phyloP scores from a whole-genome alignment of 352 stramenopile species.

The Phytophthora pistaciae region DNA sequence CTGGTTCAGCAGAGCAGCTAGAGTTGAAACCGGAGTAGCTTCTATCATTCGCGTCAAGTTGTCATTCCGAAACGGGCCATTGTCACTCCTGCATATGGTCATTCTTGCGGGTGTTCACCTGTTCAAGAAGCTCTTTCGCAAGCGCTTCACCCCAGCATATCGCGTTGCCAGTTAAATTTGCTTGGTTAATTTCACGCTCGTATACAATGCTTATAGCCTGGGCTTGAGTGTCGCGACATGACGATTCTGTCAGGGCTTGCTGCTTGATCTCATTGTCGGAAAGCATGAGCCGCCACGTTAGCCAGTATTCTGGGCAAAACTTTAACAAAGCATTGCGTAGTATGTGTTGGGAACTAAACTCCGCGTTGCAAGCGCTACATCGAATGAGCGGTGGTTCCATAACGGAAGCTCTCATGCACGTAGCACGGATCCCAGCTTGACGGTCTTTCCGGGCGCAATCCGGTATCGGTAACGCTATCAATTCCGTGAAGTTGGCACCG shows the following conservation, averaged over 20 bases:
- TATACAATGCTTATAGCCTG: slow-evolving; percentile 1
- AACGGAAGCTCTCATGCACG: neutral
- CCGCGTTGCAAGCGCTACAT: neutral
- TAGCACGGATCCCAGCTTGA: neutral
- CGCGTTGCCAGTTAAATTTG: neutral
- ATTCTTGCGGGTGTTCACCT: neutral
- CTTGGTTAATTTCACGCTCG: neutral
- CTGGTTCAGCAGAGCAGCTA: slow-evolving; percentile 1
- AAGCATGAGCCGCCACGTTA: slow-evolving; percentile 1
- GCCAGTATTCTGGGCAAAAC: slow-evolving; percentile 3
- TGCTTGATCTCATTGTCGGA: slow-evolving; percentile 4
- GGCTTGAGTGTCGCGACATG: neutral
- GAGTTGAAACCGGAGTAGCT: neutral
- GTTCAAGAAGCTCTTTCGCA: neutral
- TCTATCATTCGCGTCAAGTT: slow-evolving; percentile 1
- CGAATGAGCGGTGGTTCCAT: slow-evolving; percentile 3
- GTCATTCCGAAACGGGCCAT: slow-evolving; percentile 13
- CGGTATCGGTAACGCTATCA: neutral
- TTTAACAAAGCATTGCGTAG: slow-evolving; percentile 7
- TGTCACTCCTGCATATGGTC: neutral
- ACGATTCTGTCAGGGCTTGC: neutral
- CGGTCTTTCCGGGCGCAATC: neutral
- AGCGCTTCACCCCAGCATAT: neutral
- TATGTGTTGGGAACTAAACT: slow-evolving; percentile 15
- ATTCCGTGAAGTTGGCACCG: neutral